Evolutionary conservation across 345 rosid species (phyloP).

Genomic region (Euphorbia tirucalli): DNA sequence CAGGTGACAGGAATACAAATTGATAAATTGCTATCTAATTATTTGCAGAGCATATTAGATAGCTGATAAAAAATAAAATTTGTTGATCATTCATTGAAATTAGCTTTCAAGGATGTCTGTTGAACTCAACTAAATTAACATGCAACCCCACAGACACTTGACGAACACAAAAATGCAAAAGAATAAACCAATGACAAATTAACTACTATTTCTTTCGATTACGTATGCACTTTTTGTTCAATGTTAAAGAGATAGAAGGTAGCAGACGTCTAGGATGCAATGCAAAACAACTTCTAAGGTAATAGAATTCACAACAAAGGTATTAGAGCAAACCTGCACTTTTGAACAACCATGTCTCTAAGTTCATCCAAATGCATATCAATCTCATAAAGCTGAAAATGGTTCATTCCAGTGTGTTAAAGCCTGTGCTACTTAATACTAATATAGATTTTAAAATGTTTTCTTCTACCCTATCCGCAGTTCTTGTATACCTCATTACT

Average conservation of each 20-base stretch:
- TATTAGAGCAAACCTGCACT: slow-evolving; percentile 63
- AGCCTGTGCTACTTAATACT: neutral
- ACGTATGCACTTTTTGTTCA: neutral
- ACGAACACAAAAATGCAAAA: neutral
- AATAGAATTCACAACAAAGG: neutral
- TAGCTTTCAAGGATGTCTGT: neutral
- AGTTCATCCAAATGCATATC: slow-evolving; percentile 75
- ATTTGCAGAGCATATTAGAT: neutral
- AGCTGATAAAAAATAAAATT: neutral
- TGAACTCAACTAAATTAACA: neutral
- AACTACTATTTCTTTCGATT: neutral
- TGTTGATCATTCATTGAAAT: neutral
- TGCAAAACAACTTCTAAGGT: slow-evolving; percentile 8
- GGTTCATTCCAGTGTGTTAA: slow-evolving; percentile 11
- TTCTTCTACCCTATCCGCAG: neutral
- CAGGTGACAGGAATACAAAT: no score
- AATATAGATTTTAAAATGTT: neutral
- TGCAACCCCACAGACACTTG: neutral
- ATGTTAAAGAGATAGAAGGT: neutral
- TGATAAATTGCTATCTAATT: neutral
- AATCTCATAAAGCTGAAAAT: slow-evolving; percentile 61
- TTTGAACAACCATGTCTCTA: slow-evolving; percentile 59
- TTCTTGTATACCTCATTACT: slow-evolving; percentile 56
- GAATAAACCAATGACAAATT: neutral
- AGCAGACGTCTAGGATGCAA: neutral